These are phyloP conservation scores for Trichophyton mentagrophytes DNA, from an alignment of 2,329 filamentous ascomycete genomes.

Conservation along the genomic window DNA sequence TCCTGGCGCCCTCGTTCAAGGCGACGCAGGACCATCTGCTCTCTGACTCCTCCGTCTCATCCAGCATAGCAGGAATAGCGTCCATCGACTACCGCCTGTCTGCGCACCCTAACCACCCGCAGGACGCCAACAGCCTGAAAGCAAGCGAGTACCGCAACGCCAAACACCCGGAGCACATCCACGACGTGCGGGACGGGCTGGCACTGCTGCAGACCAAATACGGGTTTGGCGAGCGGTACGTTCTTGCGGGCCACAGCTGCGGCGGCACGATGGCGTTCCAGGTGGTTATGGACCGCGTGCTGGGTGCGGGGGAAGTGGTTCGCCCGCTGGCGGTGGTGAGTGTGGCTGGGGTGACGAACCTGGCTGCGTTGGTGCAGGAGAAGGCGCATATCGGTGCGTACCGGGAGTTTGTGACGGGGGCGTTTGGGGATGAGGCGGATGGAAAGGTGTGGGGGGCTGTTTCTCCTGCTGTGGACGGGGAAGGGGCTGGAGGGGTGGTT, in stretches of 20 bases:
- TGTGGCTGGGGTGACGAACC: constrained; percentile 35
- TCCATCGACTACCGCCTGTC: constrained; percentile 38
- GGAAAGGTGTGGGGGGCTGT: constrained; percentile 24
- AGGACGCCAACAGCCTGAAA: constrained; percentile 21
- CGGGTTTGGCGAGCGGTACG: constrained; percentile 27
- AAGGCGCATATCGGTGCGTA: constrained; percentile 24
- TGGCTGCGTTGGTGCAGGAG: constrained; percentile 25
- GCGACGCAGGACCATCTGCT: constrained; percentile 25
- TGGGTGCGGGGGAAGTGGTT: constrained; percentile 7
- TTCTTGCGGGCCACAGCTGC: constrained; percentile 37
- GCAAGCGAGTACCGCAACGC: constrained; percentile 24
- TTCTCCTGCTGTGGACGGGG: constrained; percentile 26
- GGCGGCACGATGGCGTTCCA: constrained; percentile 37
- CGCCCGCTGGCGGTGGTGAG: constrained; percentile 30
- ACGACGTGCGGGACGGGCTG: constrained; percentile 30
- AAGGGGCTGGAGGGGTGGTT: constrained; percentile 18
- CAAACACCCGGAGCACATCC: constrained; percentile 35
- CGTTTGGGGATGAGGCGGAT: constrained; percentile 28
- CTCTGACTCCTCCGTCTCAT: constrained; percentile 4
- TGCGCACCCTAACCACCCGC: constrained; percentile 29
- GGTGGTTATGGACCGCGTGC: constrained; percentile 25
- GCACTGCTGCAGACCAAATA: constrained; percentile 31
- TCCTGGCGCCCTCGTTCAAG: constrained; percentile 26
- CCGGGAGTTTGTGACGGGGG: constrained; percentile 29
- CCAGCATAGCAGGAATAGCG: constrained; percentile 28